Evolutionary conservation across 2,329 filamentous ascomycete genomes (phyloP).

Genomic region (Paracamarosporium sp.): DNA sequence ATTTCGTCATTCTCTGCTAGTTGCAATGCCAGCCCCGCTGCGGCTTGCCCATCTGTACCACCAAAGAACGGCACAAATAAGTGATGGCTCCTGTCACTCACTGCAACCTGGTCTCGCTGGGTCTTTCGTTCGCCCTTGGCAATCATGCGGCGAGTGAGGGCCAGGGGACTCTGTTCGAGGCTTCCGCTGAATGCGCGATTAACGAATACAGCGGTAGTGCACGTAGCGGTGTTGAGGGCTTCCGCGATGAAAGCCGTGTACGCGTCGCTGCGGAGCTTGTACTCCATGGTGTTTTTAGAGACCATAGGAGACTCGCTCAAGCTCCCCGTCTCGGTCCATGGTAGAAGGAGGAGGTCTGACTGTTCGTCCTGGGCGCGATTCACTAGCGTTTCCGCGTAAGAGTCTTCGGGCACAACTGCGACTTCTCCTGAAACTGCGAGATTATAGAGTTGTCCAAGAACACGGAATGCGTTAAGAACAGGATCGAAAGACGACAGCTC

Average conservation of each 20-base stretch:
- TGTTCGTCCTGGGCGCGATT: conserved; percentile 59
- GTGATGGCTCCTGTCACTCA: conserved; percentile 75
- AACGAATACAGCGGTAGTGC: conserved; percentile 79
- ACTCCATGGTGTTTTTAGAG: conserved; percentile 56
- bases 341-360: conserved; percentile 77
- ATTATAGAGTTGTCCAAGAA: conserved; percentile 84
- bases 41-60: conserved; percentile 78
- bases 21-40: conserved; percentile 81
- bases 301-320: conserved; percentile 69
- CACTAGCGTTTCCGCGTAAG: conserved; percentile 79
- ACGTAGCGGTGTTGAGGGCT: conserved; percentile 67
- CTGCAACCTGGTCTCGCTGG: conserved; percentile 61
- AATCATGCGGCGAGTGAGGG: conserved; percentile 37
- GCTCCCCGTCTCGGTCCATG: conserved; percentile 85
- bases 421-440: conserved; percentile 83
- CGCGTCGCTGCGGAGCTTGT: conserved; percentile 65
- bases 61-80: conserved; percentile 89
- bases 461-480: conserved; percentile 88
- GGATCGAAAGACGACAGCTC: conserved; percentile 73
- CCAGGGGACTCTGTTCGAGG: conserved; percentile 28
- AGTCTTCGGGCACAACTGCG: conserved; percentile 76
- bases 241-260: conserved; percentile 78
- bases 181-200: conserved; percentile 70
- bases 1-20: conserved; percentile 80
- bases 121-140: conserved; percentile 58